A percentile compares a stretch with the other conserved stretches of the same genome.
Conservation (phyloP, 2,329 filamentous ascomycete genomes). For the Emergomyces africanus region DNA sequence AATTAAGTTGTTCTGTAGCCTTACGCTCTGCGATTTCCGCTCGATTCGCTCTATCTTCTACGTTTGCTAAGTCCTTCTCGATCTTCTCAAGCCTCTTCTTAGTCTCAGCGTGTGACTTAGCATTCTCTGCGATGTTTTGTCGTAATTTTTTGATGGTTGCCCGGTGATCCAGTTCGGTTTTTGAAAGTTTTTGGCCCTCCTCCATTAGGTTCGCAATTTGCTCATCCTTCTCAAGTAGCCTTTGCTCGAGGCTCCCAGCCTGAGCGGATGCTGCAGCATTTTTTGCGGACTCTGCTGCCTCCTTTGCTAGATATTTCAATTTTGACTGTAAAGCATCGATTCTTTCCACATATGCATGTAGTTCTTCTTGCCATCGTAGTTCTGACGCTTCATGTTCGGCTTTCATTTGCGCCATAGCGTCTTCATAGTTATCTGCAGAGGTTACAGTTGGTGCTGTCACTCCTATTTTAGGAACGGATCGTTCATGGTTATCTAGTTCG, state of each 20-base stretch:
- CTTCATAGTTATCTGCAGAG: constrained; percentile 25
- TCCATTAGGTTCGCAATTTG: constrained; percentile 82
- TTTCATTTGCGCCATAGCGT: constrained; percentile 36
- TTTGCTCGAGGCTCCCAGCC: constrained; percentile 57
- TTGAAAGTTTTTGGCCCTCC: constrained; percentile 80
- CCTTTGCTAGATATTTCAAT: constrained; percentile 72
- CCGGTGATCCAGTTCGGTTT: constrained; percentile 73
- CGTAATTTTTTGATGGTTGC: constrained; percentile 70
- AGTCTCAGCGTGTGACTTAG: constrained; percentile 37
- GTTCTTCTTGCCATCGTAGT: constrained; percentile 62
- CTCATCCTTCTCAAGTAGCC: constrained; percentile 77
- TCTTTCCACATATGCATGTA: constrained; percentile 70
- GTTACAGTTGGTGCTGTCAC: constrained; percentile 7
- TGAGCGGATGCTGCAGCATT: constrained; percentile 50
- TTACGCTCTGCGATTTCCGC: constrained; percentile 47
- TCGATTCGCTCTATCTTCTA: constrained; percentile 46
- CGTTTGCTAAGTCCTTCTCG: constrained; percentile 40
- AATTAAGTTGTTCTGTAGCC: constrained; percentile 42
- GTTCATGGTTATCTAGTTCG: constrained; percentile 4
- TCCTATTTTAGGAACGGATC: constrained; percentile 10
- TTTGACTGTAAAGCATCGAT: constrained; percentile 90
- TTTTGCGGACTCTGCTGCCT: constrained; percentile 63
- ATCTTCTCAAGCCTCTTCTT: constrained; percentile 46
- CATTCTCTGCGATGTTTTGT: constrained; percentile 38
- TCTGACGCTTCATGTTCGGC: constrained; percentile 40